A percentile compares a stretch with the other conserved stretches of the same genome.
These are phyloP conservation scores for Viola pubescens DNA, from an alignment of 441 rosid species.

Conservation along the genomic window DNA sequence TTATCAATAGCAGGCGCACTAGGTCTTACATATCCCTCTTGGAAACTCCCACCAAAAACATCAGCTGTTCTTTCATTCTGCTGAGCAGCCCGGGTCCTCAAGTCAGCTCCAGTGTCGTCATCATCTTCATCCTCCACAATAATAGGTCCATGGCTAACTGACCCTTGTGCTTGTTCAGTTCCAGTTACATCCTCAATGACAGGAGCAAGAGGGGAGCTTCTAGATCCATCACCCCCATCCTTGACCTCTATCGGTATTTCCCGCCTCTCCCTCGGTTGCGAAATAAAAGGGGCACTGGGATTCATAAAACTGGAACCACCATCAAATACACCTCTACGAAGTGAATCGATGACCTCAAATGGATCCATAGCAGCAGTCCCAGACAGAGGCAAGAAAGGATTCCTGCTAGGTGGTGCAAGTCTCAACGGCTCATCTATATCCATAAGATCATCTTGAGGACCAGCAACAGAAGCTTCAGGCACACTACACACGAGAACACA, in stretches of 20 bases:
- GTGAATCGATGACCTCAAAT: conserved; percentile 47
- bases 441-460: conserved; percentile 57
- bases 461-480: conserved; percentile 31
- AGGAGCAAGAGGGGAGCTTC: conserved; percentile 47
- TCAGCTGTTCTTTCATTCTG: conserved; percentile 16
- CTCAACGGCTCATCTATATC: conserved; percentile 76
- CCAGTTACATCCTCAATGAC: conserved; percentile 70
- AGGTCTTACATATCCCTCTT: conserved; percentile 28
- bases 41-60: conserved; percentile 17
- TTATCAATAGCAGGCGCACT: conserved; percentile 42
- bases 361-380: conserved; percentile 31
- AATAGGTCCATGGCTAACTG: conserved; percentile 44
- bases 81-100: conserved; percentile 15
- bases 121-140: conserved; percentile 48
- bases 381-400: conserved; percentile 33
- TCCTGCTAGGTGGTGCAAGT: conserved; percentile 20
- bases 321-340: conserved; percentile 34
- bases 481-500: conserved; percentile 24
- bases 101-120: conserved; percentile 37
- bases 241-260: conserved; percentile 80
- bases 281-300: conserved; percentile 37
- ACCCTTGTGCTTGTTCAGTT: conserved; percentile 36
- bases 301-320: conserved; percentile 36
- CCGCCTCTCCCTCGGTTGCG: conserved; percentile 79
- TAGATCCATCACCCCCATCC: conserved; percentile 52